Base-by-base conservation (phyloP, 345 rosid species). In the Geranium rotundifolium region DNA sequence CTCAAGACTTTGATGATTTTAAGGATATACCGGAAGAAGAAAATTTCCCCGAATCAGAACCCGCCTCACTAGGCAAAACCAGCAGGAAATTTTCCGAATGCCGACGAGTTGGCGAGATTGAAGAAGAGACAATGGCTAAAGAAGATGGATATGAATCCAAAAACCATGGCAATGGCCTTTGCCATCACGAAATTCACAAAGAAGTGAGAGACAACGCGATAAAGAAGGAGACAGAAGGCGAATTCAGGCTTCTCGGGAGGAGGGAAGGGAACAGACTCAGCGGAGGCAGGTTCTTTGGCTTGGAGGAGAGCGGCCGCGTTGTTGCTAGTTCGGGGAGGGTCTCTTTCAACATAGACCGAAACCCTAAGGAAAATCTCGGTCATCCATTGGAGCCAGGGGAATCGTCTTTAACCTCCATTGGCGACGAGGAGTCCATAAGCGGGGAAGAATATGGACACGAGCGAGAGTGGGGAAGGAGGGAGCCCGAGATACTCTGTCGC, bases 401-500 rank as follows among this genome's bases (percentile, higher is more conserved):
- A 72, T 76, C 77, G 57, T 87, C 97, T 61, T 49, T 80, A 65
- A 71, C 80, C 62, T 67, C 78, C 13, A 67, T 77, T 1, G 80
- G 73, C 5, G 83, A 83, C 57, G 79, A 79, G 2, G 95, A 82
- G 54, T 89, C 70, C 14, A 62, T 65, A n/a, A 80, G 78, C 56
- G 27, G 27, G 27, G 27, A 23, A 20, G 90, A 80, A 1, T 81
- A 74, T 59, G 84, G 76, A 0, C 85, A 87, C 66, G 87, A 73
- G 50, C 73, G 76, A 66, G 95, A 85, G 56, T 82, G 84, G 89
- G 89, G 75, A 46, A 78, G 87, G 64, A 81, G 78, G 68, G 97
- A 90, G 60, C 84, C 95, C 2, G 95, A 87, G 80, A 78, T 87
- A 63, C 67, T 79, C 58, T 87, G 95, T 68, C 76, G 75, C 62